Evolutionary conservation across 495 filamentous ascomycete species (phyloP).

Genomic region (Lasiosphaeria miniovina): DNA sequence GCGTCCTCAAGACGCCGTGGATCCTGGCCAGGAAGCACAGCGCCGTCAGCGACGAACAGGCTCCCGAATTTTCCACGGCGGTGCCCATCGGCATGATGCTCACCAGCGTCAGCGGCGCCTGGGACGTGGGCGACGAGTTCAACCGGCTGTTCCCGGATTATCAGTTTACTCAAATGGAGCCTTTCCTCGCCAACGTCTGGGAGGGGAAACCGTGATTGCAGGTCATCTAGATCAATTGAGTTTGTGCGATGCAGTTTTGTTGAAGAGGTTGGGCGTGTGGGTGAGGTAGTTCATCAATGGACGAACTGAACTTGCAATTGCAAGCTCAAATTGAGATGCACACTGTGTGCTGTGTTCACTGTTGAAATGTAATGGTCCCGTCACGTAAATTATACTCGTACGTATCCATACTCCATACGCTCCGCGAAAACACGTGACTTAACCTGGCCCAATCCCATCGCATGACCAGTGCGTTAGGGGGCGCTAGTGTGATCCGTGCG

Average conservation of each 20-base stretch:
- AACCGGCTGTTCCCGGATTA: slow-evolving; percentile 55
- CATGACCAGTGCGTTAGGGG: not conserved
- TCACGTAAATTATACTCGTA: no score
- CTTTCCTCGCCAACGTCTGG: slow-evolving; percentile 50
- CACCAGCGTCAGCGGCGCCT: slow-evolving; percentile 38
- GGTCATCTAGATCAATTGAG: no score
- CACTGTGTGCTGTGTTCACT: no score
- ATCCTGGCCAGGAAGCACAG: slow-evolving; percentile 38
- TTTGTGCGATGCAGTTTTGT: no score
- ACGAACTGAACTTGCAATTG: no score
- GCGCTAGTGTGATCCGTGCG: slow-evolving; percentile 3
- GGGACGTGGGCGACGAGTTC: slow-evolving; percentile 48
- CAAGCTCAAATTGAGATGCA: no score
- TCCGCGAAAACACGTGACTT: no score
- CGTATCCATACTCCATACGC: no score
- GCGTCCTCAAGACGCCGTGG: slow-evolving; percentile 47
- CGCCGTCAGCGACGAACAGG: slow-evolving; percentile 41
- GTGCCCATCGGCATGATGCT: slow-evolving; percentile 43
- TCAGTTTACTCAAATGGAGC: slow-evolving; percentile 45
- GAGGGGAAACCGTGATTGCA: slow-evolving; percentile 28
- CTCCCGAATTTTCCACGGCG: slow-evolving; percentile 28
- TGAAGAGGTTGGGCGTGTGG: no score
- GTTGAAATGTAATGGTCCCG: no score
- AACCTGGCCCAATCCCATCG: not conserved
- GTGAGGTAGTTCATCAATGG: no score